Evolutionary conservation across 495 filamentous ascomycete species (phyloP), one percentile per base, ranked within the genome.

Genomic region (Cercophora samala): DNA sequence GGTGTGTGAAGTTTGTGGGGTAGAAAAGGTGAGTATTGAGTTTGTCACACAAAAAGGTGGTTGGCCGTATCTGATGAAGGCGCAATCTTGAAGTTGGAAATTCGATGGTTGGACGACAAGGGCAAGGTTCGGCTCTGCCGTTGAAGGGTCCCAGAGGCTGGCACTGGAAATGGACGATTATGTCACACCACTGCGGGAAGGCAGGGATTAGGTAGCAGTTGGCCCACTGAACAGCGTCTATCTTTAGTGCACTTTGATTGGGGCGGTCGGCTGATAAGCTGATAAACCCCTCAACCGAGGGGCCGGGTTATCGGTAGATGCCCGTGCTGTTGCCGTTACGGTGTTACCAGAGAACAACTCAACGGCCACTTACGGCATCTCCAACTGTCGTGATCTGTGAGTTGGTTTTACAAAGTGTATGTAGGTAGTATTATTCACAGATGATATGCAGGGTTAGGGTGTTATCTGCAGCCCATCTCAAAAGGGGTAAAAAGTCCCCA

Each of bases 401-500:
- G 37, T 46, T 13, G 37, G 8, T 17, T 9, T 46, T 11, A 46
- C 37, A 2, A 46, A 46, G 5, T 29, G 4, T 29, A 29, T 17
- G 13, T 46, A 46, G 3, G 37, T 18, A 46, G 37, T 13, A 17
- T 11, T 53, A 25, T 23, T 13, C 17, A 15, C 46, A 21, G 19
- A 18, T 15, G 6, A 51, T 63, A 53, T 46, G 37, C 56, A 69
- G 67, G 64, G 67, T 69, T 64, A 69, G 64, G 67, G 67, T 69
- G 23, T 8, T n/a, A 37, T 21, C 42, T 32, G 37, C 18, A 55
- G 62, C 51, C 62, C 37, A 5, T 60, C 69, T 68, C 63, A 68
- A 71, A 71, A 59, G 32, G 69, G 69, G 37, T 26, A 71, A 66
- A 66, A 71, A 71, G 69, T 71, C 69, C 66, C 60, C 37, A 51